A percentile compares a stretch with the other conserved stretches of the same genome.
phyloP scores from a whole-genome alignment of 225 moss, liverwort and hornwort genomes.

The Anthoceros angustus region DNA sequence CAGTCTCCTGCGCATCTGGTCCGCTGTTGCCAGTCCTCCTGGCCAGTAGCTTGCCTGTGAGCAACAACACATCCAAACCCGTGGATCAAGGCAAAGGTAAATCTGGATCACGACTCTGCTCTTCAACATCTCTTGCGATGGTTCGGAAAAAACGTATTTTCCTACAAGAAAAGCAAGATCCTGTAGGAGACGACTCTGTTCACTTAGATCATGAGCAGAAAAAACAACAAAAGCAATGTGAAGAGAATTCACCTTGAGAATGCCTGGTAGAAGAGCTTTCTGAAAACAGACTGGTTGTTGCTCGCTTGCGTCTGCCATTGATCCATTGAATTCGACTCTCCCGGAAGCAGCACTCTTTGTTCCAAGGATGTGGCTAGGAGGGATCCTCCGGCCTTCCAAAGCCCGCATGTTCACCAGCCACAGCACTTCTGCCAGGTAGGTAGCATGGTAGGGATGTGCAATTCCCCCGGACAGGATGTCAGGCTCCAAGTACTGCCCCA shows the following conservation, averaged over 20 bases:
- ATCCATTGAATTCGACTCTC: background rate
- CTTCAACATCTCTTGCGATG: background rate
- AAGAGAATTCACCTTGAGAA: background rate
- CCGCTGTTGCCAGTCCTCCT: background rate
- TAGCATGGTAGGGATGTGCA: background rate
- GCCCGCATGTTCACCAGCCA: background rate
- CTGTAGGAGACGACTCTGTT: background rate
- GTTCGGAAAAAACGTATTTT: background rate
- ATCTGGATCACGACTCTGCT: background rate
- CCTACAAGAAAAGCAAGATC: no score
- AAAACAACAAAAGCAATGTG: background rate
- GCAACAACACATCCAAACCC: no score
- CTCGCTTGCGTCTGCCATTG: background rate
- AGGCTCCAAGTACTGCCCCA: background rate
- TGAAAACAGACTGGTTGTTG: slow-evolving; percentile 1
- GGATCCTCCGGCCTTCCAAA: background rate
- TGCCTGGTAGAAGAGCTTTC: background rate
- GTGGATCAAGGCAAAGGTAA: background rate
- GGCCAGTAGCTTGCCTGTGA: background rate
- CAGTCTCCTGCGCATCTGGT: background rate
- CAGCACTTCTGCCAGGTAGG: slow-evolving; percentile 1
- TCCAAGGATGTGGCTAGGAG: background rate
- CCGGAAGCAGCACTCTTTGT: background rate
- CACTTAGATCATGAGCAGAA: background rate
- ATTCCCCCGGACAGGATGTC: background rate